A percentile compares a stretch with the other conserved stretches of the same genome.
Conservation (phyloP, 495 filamentous ascomycete genomes). For the Amorphotheca resinae region DNA sequence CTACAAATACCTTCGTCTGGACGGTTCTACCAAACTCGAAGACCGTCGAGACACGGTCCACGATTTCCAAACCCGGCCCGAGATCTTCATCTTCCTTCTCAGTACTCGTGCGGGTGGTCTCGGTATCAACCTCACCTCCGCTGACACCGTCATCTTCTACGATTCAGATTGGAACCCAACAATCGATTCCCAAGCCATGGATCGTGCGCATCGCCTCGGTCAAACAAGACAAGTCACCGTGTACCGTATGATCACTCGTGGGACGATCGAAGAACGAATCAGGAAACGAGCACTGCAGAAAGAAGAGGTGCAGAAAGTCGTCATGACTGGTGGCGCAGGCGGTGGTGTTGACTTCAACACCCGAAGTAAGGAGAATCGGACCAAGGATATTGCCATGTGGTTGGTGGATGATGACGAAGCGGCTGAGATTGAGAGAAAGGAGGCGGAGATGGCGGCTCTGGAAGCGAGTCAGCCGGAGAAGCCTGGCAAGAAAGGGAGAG, state of each 20-base stretch:
- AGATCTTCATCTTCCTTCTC: slow-evolving; percentile 93
- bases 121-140: slow-evolving; percentile 92
- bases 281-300: slow-evolving; percentile 96
- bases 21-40: slow-evolving; percentile 96
- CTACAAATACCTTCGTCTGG: slow-evolving; percentile 94
- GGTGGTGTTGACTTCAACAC: slow-evolving; percentile 89
- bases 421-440: slow-evolving; percentile 77
- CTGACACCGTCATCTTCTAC: slow-evolving; percentile 96
- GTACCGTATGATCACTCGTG: slow-evolving; percentile 92
- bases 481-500: slow-evolving; percentile 42
- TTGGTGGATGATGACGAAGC: slow-evolving; percentile 91
- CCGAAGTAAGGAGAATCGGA: slow-evolving; percentile 75
- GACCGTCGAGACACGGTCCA: slow-evolving; percentile 93
- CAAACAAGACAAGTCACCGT: slow-evolving; percentile 95
- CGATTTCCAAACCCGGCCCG: slow-evolving; percentile 85
- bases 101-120: slow-evolving; percentile 94
- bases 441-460: slow-evolving; percentile 62
- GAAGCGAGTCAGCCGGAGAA: slow-evolving; percentile 38
- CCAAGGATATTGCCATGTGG: slow-evolving; percentile 95
- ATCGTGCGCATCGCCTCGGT: slow-evolving; percentile 93
- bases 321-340: slow-evolving; percentile 82
- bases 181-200: slow-evolving; percentile 97
- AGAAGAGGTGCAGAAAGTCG: slow-evolving; percentile 96
- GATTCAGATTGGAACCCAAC: slow-evolving; percentile 99
- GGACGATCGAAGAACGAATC: slow-evolving; percentile 97